phyloP scores from a whole-genome alignment of 1,284 basidiomycete genomes.

The Cystobasidiaceae sp. region DNA sequence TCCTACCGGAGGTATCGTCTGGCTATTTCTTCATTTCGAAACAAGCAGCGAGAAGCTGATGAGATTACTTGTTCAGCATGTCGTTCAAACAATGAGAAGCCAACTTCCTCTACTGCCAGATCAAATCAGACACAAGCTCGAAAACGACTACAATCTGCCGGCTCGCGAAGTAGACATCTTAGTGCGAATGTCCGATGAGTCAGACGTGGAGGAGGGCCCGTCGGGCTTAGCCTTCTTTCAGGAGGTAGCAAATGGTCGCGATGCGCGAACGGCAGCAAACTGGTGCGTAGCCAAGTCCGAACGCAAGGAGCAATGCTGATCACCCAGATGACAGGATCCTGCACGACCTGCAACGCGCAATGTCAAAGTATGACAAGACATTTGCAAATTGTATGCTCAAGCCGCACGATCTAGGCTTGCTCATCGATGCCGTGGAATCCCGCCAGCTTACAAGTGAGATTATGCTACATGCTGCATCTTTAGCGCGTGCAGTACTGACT shows the following conservation, averaged over 20 bases:
- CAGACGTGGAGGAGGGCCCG: conserved; percentile 58
- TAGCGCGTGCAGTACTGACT: neutral
- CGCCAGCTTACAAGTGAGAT: conserved; percentile 62
- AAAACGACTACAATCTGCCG: conserved; percentile 55
- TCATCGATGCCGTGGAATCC: conserved; percentile 69
- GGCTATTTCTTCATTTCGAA: neutral
- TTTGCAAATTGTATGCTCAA: conserved; percentile 63
- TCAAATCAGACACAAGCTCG: conserved; percentile 59
- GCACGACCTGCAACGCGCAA: conserved; percentile 74
- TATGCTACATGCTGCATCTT: neutral
- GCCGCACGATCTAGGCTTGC: conserved; percentile 61
- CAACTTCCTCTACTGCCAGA: conserved; percentile 73
- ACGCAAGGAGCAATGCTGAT: neutral
- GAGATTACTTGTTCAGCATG: neutral
- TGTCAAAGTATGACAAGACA: conserved; percentile 57
- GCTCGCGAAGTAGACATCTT: conserved; percentile 68
- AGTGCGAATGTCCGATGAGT: conserved; percentile 47
- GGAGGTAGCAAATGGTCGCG: conserved; percentile 55
- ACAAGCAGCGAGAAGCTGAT: neutral
- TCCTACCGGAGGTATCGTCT: conserved; percentile 50
- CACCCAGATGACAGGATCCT: conserved; percentile 61
- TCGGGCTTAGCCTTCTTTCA: conserved; percentile 71
- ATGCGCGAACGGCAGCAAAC: conserved; percentile 70
- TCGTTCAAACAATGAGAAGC: conserved; percentile 58
- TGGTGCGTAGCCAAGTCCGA: conserved; percentile 59